A percentile compares a stretch with the other conserved stretches of the same genome.
phyloP scores from a whole-genome alignment of 2,329 filamentous ascomycete species.

The Colletotrichum tabaci region DNA sequence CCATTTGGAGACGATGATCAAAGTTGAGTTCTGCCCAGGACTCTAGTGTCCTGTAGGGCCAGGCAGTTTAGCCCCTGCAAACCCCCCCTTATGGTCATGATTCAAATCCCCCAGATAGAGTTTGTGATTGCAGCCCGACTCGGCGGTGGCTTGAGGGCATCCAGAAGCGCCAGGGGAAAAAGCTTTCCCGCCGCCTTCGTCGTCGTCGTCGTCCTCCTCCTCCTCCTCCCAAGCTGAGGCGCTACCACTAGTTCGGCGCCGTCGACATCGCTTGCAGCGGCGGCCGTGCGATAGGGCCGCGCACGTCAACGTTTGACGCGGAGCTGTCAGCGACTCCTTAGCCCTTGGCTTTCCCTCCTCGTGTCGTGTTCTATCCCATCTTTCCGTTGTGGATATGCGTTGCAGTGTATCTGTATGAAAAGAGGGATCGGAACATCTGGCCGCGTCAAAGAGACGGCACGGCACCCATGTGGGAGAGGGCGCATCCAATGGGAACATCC shows the following conservation, averaged over 20 bases:
- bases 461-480: conserved; percentile 24
- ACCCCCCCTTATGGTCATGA: neutral
- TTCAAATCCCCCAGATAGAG: conserved; percentile 21
- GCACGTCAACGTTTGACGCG: conserved; percentile 30
- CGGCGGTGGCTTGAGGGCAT: conserved; percentile 22
- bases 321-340: conserved; percentile 25
- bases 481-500: neutral
- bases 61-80: conserved; percentile 1
- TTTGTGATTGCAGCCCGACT: conserved; percentile 13
- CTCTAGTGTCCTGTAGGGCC: neutral
- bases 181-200: conserved; percentile 32
- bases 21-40: conserved; percentile 4
- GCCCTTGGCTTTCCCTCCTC: neutral
- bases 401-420: too few relatives aligned
- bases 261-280: conserved; percentile 39
- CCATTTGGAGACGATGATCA: conserved; percentile 10
- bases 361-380: conserved; percentile 4
- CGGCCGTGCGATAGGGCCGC: conserved; percentile 34
- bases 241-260: conserved; percentile 32
- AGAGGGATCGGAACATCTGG: conserved; percentile 17
- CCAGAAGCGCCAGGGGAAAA: conserved; percentile 16
- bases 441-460: conserved; percentile 30
- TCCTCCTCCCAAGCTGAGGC: conserved; percentile 5
- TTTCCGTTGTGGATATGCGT: neutral
- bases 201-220: too few relatives aligned